Base-by-base conservation (phyloP, 495 filamentous ascomycete species). In the Pyrenula massariospora region DNA sequence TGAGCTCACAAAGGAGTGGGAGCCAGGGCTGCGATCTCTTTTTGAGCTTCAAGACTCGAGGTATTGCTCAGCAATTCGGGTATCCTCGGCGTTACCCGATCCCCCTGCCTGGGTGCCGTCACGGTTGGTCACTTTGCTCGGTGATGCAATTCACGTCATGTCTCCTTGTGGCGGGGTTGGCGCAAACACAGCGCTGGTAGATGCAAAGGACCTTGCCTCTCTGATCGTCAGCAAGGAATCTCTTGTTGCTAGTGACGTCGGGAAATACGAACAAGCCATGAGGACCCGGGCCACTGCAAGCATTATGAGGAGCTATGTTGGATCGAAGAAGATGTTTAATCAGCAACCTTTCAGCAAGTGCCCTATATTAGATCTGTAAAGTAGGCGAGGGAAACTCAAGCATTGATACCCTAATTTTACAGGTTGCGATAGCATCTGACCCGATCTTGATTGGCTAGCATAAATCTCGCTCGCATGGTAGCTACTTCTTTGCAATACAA, bases 81-180 rank as follows among this genome's bases (percentile, higher is more conserved):
- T 75, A 24, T 25, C 69, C 25, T 77, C 74, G 5, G 73, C 68
- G 5, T 60, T 58, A 52, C 70, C 68, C n/a, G 62, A 72, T 21
- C 62, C 74, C 20, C 59, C 62, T 2, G 52, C 55, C 5, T 73
- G 70, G 69, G 54, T 62, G n/a, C 47, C 67, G 3, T 65, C 64
- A 25, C 64, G 66, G 2, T 68, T 75, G 3, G 79, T 84, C 19
- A 83, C 81, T 0, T 65, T 84, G 3, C 75, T 84, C 12, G 82
- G 81, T 0, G 80, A 85, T 59, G 78, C 81, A 0, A 77, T 69
- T 22, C 82, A 85, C 62, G 70, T 70, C n/a, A 84, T 83, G 80
- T 82, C 81, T 3, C 82, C 82, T 3, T 80, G 79, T 0, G 79
- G 76, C 0, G 81, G 80, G 2, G 75, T 78, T 54, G 82, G 82